A percentile compares a stretch with the other conserved stretches of the same genome.
Evolutionary conservation across 352 stramenopile species (phyloP).

Genomic region (Pythium chondricola): DNA sequence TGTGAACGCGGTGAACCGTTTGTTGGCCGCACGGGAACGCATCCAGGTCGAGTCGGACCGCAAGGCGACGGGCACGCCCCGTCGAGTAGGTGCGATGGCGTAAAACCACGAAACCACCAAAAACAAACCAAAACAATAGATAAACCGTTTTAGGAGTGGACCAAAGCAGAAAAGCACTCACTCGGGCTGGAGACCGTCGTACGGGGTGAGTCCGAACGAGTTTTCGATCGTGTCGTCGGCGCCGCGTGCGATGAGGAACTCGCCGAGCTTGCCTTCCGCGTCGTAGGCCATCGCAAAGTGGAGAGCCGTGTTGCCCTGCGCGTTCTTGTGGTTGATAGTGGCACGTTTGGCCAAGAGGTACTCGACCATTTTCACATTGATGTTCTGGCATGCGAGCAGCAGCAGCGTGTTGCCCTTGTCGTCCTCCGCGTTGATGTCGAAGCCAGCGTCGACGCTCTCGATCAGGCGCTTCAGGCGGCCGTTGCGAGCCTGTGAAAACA

Average conservation of each 20-base stretch:
- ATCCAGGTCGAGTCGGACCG: conserved; percentile 3
- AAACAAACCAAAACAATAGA: background rate
- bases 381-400: conserved; percentile 86
- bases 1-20: conserved; percentile 83
- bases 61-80: no score
- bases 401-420: conserved; percentile 92
- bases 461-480: conserved; percentile 85
- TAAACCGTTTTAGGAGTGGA: background rate
- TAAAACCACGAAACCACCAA: no score
- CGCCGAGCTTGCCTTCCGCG: conserved; percentile 76
- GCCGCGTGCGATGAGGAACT: conserved; percentile 91
- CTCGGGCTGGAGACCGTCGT: conserved; percentile 84
- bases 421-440: conserved; percentile 86
- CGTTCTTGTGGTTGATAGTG: conserved; percentile 91
- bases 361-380: conserved; percentile 87
- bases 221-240: conserved; percentile 94
- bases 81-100: no score
- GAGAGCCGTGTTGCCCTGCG: conserved; percentile 88
- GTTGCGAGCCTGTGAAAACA: conserved; percentile 89
- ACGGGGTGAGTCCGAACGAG: conserved; percentile 87
- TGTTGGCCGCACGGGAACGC: conserved; percentile 67
- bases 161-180: conserved; percentile 12
- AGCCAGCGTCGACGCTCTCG: conserved; percentile 86
- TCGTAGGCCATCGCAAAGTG: conserved; percentile 95
- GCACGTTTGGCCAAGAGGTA: conserved; percentile 77